Base-by-base conservation (phyloP, 2,329 filamentous ascomycete genomes). In the Chlorencoelia australis region DNA sequence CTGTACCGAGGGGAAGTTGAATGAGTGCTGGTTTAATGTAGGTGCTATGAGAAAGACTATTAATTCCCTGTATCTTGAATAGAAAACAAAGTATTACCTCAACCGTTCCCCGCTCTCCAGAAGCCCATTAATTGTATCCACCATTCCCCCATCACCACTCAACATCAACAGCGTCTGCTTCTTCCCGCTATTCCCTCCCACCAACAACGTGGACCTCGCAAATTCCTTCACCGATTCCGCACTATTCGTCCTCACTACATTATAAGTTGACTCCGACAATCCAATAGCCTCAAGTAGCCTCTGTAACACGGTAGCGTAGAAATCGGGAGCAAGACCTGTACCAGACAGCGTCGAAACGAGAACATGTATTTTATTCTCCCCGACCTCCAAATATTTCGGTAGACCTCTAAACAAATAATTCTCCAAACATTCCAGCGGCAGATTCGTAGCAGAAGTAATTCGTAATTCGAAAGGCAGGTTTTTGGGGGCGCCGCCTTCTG, bases 61-160 rank as follows among this genome's bases (percentile, higher is more conserved):
- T n/a, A n/a, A n/a, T n/a, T n/a, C n/a, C n/a, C n/a, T n/a, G n/a
- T n/a, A n/a, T n/a, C 33, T 13, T 22, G 31, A n/a, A 11, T 37
- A 9, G 43, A 6, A 50, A 38, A 35, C 20, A 15, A 13, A 24
- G 17, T 6, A 28, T n/a, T 49, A 57, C 54, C 38, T 46, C 31
- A 48, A 44, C 18, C 29, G 35, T 5, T 41, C 28, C 9, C 32
- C 42, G 18, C 30, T 44, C 30, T 51, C 47, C 7, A 64, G 51
- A 0, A 81, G 66, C 3, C 71, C 73, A 53, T 95, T 93, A 41
- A 94, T 66, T 1, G 91, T 65, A 49, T 96, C 89, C 13, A 87
- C 71, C 2, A 94, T 59, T 5, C 87, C 89, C 10, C 89, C 89
- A 57, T 96, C 89, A 5, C 89, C 89, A 32, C 82, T 89, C 4